Percentiles rank a stretch among this genome's conserved stretches.
Conservation (phyloP, 805 yeast genomes). For the Isabelozyma pseudorhagii region DNA sequence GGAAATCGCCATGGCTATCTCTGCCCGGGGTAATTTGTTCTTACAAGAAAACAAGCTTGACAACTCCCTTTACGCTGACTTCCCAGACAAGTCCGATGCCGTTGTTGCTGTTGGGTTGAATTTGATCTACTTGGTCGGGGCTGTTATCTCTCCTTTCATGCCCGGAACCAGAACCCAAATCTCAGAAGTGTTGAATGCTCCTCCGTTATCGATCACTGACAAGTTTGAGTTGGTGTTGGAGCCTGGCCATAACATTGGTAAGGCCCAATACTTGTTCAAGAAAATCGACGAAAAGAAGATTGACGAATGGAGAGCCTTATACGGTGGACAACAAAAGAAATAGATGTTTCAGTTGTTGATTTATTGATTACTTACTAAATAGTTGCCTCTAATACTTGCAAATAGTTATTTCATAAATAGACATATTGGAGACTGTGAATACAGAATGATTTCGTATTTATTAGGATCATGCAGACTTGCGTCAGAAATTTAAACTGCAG, state of each 20-base stretch:
- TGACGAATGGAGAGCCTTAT: conserved; percentile 80
- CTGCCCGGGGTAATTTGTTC: conserved; percentile 92
- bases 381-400: neutral
- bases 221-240: conserved; percentile 63
- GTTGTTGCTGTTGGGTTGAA: conserved; percentile 91
- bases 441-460: no score
- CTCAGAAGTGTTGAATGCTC: conserved; percentile 77
- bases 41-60: conserved; percentile 95
- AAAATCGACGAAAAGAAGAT: conserved; percentile 89
- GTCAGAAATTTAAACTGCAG: no score
- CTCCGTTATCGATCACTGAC: conserved; percentile 74
- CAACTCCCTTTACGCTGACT: conserved; percentile 72
- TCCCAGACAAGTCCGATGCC: conserved; percentile 82
- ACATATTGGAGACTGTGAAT: no score
- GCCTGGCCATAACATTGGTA: conserved; percentile 84
- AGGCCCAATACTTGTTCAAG: conserved; percentile 86
- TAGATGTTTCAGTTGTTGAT: neutral
- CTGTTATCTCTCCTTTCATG: conserved; percentile 83
- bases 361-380: neutral
- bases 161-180: conserved; percentile 78
- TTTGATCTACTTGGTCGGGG: conserved; percentile 79
- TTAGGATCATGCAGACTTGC: no score
- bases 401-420: no score
- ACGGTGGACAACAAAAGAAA: conserved; percentile 70
- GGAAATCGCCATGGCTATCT: conserved; percentile 85